Base-by-base conservation (phyloP, 306 rosid genomes). In the Cicer yamashitae region DNA sequence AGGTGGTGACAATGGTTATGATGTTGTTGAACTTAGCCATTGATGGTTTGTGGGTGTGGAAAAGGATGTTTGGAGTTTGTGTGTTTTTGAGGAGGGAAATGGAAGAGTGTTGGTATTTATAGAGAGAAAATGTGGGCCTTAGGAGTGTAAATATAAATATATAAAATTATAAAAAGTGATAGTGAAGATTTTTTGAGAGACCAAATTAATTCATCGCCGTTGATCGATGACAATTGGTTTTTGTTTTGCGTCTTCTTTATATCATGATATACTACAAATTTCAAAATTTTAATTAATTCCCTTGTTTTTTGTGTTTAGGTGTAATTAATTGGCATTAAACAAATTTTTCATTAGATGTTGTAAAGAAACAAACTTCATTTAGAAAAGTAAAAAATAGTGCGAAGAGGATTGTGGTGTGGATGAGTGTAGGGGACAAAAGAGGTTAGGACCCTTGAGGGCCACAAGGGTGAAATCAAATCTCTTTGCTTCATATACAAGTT, bases 31-130 rank as follows among this genome's bases (percentile, higher is more conserved):
- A 6, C 7, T 9, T 12, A 44, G 70, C 14, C 81, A 77, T 77
- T 65, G 70, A 14, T 15, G 14, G 71, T 41, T 66, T 34, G 0
- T 69, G 25, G 8, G 22, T 51, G 62, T 6, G 52, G 5, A 7
- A 18, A 38, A 18, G 17, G 54, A 20, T 1, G 37, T 30, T 30
- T 30, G 37, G 8, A 0, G 76, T 57, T 37, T 61, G 25, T 61
- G 50, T 15, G 43, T 46, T 22, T 22, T 41, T 79, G 82, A 44
- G 44, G 40, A 72, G 48, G 70, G 58, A 30, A 69, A 44, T 73
- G 57, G 62, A 6, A 52, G 66, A 7, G 79, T 10, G 56, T n/a
- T 53, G 87, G 47, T 89, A 89, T 91, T 89, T 91, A 91, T 85
- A 76, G 81, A 70, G 20, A 34, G 18, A 17, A 11, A 25, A 61